Percentiles rank a stretch among this genome's conserved stretches.
These are phyloP conservation scores for Yarrowia galli DNA, from an alignment of 1,139 yeast species.

Conservation along the genomic window DNA sequence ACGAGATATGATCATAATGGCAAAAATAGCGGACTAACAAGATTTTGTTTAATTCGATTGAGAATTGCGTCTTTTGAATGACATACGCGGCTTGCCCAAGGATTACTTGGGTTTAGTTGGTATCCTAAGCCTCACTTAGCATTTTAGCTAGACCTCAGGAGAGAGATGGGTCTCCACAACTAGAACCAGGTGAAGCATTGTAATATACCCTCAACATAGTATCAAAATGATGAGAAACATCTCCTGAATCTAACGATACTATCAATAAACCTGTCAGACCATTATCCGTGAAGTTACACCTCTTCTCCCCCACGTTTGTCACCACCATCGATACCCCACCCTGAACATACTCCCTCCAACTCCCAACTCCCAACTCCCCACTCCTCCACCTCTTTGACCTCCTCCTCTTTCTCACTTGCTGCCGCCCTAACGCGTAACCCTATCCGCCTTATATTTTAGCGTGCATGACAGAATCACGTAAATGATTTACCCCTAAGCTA, in stretches of 20 bases:
- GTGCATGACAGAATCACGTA: slow-evolving; percentile 14
- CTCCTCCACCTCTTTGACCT: background rate
- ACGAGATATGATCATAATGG: no score
- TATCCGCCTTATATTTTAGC: background rate
- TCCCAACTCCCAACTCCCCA: background rate
- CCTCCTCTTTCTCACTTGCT: background rate
- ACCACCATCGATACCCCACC: background rate
- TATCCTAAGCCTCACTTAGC: no score
- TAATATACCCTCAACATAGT: no score
- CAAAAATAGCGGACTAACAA: no score
- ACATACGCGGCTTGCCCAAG: background rate
- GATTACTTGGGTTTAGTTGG: background rate
- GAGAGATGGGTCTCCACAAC: no score
- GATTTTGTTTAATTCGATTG: background rate
- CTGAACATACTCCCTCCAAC: no score
- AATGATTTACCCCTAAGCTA: slow-evolving; percentile 9
- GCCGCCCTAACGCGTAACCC: slow-evolving; percentile 16
- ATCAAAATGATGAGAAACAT: background rate
- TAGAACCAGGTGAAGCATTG: no score
- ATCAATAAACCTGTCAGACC: background rate
- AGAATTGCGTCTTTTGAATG: background rate
- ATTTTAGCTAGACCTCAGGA: no score
- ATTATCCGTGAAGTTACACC: background rate
- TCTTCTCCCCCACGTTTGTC: background rate
- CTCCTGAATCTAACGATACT: background rate